phyloP scores from a whole-genome alignment of 371 early-diverging fungal species.

The Mortierella sp. region DNA sequence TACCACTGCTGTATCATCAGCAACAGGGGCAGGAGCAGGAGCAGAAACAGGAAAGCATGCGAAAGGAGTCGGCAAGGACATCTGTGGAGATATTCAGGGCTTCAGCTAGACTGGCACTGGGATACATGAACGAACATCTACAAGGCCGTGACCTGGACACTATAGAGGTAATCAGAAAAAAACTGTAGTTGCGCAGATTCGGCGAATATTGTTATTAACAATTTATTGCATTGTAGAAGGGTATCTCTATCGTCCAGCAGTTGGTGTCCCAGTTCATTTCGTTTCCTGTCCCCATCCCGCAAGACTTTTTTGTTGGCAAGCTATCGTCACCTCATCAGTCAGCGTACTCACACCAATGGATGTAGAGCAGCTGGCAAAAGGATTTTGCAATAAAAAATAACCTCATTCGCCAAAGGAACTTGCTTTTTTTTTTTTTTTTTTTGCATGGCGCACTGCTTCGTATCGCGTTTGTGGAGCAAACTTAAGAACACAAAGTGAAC shows the following conservation, averaged over 20 bases:
- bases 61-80: constrained; percentile 2
- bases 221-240: constrained; percentile 5
- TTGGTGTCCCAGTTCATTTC: constrained; percentile 20
- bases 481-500: too few species aligned
- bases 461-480: too few species aligned
- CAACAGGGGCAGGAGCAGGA: constrained; percentile 14
- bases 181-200: background rate
- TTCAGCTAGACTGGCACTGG: constrained; percentile 23
- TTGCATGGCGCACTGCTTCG: too few species aligned
- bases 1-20: constrained; percentile 35
- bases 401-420: too few species aligned
- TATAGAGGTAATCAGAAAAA: constrained; percentile 26
- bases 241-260: constrained; percentile 25
- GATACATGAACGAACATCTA: constrained; percentile 15
- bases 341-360: too few species aligned
- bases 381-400: too few species aligned
- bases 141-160: constrained; percentile 8
- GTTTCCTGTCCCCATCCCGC: constrained; percentile 33
- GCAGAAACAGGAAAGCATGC: background rate
- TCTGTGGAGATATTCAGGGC: constrained; percentile 26
- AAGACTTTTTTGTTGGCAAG: constrained; percentile 34
- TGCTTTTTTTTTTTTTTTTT: too few species aligned
- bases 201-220: background rate
- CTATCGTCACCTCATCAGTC: background rate
- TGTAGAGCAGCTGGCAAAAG: too few species aligned